Base-by-base conservation (phyloP, 2,329 filamentous ascomycete species). In the Lecanicillium sp. region DNA sequence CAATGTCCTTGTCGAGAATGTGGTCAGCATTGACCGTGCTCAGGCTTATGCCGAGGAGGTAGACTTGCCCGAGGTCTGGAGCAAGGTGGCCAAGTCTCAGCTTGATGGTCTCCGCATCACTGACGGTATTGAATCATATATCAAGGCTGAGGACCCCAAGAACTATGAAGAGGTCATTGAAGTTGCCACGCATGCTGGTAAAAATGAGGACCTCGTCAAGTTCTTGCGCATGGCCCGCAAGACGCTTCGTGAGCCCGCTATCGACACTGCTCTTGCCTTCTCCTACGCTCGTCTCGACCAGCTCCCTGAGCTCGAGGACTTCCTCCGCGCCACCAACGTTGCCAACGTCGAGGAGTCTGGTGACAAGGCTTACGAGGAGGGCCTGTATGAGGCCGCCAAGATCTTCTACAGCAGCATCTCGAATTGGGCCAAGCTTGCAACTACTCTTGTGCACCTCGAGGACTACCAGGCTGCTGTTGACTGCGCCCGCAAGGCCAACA, bases 391-490 rank as follows among this genome's bases (percentile, higher is more conserved):
- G 70, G 92, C 92, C 31, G 87, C 92, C 48, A 98, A 98, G 78
- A 96, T 98, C 56, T 98, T 96, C 75, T 98, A 81, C 70, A 87
- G 80, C 40, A 96, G 86, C 68, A 94, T 98, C 59, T 98, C 92
- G 39, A 98, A 98, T 75, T 98, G 92, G 92, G 90, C 90, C 40
- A 98, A 98, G 72, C 80, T 98, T 53, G 89, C 92, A 12, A 96
- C 92, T 9, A 98, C 92, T 9, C 77, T 96, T 44, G 92, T 98
- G n/a, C 88, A 96, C 61, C 79, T 98, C 6, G 84, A 82, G 48
- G 92, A 98, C 51, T 96, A 98, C 69, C 94, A 98, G 64, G 87
- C 87, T 51, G 92, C 92, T 33, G 92, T 98, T 30, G 92, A 98
- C 61, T 95, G 88, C 55, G 92, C 94, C 18, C 85, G 92, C 60